Evolutionary conservation across 345 rosid genomes (phyloP).

Genomic region (Hibiscus tridactylites): DNA sequence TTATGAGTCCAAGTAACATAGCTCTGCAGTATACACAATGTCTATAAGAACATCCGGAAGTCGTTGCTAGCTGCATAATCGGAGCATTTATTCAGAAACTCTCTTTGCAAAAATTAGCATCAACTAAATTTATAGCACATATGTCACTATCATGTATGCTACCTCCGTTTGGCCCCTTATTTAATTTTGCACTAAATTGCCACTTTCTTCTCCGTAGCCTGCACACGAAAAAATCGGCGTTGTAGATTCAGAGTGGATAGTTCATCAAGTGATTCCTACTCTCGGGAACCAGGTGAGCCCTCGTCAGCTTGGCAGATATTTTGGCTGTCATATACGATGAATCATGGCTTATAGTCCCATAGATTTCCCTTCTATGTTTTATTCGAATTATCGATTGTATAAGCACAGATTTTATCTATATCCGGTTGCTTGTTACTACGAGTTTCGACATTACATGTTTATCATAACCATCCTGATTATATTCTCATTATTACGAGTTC

Average conservation of each 20-base stretch:
- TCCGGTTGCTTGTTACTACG: not conserved
- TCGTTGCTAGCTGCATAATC: not conserved
- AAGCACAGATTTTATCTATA: not conserved
- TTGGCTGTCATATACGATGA: not conserved
- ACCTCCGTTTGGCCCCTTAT: not conserved
- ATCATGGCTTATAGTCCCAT: not conserved
- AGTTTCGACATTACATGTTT: not conserved
- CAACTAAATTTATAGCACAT: not conserved
- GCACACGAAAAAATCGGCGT: constrained; percentile 94
- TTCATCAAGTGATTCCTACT: constrained; percentile 89
- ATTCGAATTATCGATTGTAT: not conserved
- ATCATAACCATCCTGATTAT: not conserved
- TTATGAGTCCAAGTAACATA: not conserved
- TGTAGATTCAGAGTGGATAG: constrained; percentile 94
- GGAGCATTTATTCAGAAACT: not conserved
- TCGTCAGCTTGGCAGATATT: constrained; percentile 2
- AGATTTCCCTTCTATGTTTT: not conserved
- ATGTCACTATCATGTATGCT: not conserved
- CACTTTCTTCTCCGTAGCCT: constrained; percentile 44
- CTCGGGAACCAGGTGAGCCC: constrained; percentile 71
- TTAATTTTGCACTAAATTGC: not conserved
- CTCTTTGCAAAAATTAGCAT: not conserved
- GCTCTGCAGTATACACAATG: not conserved
- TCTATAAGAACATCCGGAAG: not conserved
- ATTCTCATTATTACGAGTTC: constrained; percentile 6